These are phyloP conservation scores for Tuber microsphaerosporum DNA, from an alignment of 495 filamentous ascomycete species.

Conservation along the genomic window DNA sequence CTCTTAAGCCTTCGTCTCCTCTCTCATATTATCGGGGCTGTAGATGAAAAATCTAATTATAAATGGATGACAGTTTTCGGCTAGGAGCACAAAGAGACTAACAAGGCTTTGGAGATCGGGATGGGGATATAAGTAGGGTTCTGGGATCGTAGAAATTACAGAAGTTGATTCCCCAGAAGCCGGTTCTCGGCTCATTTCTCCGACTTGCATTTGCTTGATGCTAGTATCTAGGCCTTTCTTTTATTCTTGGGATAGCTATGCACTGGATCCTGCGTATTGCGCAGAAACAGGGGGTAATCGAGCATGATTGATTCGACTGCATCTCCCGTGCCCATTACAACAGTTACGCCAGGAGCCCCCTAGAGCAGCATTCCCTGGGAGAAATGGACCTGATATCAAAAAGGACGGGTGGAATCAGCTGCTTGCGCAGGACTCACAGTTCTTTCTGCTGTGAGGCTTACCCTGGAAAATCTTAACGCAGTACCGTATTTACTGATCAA, in stretches of 20 bases:
- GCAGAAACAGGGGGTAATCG: background rate
- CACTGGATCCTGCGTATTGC: background rate
- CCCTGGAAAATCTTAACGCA: background rate
- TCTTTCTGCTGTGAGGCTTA: background rate
- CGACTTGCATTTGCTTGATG: background rate
- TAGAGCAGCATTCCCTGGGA: background rate
- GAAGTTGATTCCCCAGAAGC: background rate
- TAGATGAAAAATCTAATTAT: background rate
- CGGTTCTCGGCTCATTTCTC: background rate
- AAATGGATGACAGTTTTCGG: background rate
- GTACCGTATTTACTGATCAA: background rate
- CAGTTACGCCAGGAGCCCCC: background rate
- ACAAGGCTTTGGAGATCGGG: no score
- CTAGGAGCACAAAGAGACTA: background rate
- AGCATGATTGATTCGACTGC: background rate
- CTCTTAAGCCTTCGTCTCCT: background rate
- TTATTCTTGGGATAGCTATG: background rate
- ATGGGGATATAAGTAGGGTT: background rate
- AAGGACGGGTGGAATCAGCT: background rate
- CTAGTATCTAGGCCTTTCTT: no score
- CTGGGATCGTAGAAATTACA: background rate
- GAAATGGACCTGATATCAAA: background rate
- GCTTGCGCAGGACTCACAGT: background rate
- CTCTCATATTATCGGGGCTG: background rate
- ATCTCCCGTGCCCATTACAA: background rate